Percentiles rank a stretch among this genome's conserved stretches.
phyloP scores from a whole-genome alignment of 2,329 filamentous ascomycete species.

The Claviceps paspali region DNA sequence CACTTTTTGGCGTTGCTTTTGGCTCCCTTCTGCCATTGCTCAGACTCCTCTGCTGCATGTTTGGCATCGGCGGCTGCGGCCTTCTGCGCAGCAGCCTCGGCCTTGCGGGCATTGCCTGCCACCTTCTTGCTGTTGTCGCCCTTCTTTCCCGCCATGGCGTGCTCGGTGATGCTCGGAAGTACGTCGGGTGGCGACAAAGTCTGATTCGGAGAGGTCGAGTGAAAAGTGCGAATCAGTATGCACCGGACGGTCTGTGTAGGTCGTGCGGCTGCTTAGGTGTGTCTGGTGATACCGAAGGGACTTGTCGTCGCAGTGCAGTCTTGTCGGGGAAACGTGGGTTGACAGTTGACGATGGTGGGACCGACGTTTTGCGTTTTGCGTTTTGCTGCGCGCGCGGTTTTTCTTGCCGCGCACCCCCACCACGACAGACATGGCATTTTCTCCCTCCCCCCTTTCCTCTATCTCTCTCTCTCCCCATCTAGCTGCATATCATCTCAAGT shows the following conservation, averaged over 20 bases:
- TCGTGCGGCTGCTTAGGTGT: constrained; percentile 1
- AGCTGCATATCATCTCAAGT: too few relatives aligned
- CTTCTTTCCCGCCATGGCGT: constrained; percentile 56
- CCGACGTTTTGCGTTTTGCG: background rate
- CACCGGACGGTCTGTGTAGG: background rate
- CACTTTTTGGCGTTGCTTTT: constrained; percentile 84
- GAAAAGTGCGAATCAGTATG: background rate
- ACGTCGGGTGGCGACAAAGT: background rate
- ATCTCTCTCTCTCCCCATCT: too few relatives aligned
- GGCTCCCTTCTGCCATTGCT: constrained; percentile 70
- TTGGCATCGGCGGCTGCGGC: constrained; percentile 54
- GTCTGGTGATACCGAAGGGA: constrained; percentile 1
- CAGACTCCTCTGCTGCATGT: constrained; percentile 50
- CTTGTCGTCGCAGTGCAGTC: constrained; percentile 1
- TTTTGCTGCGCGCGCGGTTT: background rate
- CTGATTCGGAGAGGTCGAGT: background rate
- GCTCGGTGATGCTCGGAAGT: constrained; percentile 4
- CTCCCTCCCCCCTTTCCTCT: too few relatives aligned
- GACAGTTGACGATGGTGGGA: background rate
- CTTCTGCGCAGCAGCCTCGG: constrained; percentile 71
- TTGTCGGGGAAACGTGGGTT: background rate
- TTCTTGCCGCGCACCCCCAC: background rate
- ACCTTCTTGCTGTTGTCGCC: constrained; percentile 79
- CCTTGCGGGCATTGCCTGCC: constrained; percentile 81
- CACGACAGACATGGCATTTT: background rate